Base-by-base conservation (phyloP, 805 yeast genomes). In the Lipomyces yamadae region DNA sequence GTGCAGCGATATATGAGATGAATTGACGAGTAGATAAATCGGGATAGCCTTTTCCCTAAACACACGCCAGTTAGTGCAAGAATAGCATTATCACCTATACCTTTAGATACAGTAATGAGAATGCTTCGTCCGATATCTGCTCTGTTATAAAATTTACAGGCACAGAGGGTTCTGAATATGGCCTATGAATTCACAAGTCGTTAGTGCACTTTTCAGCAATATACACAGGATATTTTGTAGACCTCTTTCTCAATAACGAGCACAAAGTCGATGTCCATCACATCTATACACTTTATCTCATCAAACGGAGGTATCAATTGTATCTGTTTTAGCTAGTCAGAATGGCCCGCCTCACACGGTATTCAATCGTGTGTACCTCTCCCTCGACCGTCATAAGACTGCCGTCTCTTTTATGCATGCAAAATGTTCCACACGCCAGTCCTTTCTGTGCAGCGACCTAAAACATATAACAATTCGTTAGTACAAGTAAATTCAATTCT, bases 41-140 rank as follows among this genome's bases (percentile, higher is more conserved):
- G 0, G 92, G 91, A 71, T 80, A 87, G 3, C 92, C 92, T 73
- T 84, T 85, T 0, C 90, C 91, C 75, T 74, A 45, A 37, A 62
- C 8, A 18, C 7, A 15, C 15, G 33, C 18, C 24, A 48, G 50
- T 18, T 55, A 35, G 8, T 52, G 29, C 2, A 32, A 37, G n/a
- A 37, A 39, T 8, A 34, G 42, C 30, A 48, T 2, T 30, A 53
- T 5, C 29, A 10, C 24, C 24, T 24, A 30, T 11, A 30, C 30
- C 63, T 42, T 52, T n/a, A 11, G 63, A 24, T 55, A 74, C 74
- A 0, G 91, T 87, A 3, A 87, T 70, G 0, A 85, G 45, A 10
- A 83, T 67, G 11, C 74, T 53, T 30, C 57, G 62, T 53, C 70
- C 66, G 24, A 63, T 64, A 13, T 66, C 68, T 10, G 58, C 48